Evolutionary conservation across 2,329 filamentous ascomycete species (phyloP).

Genomic region (Exophiala viscosa): DNA sequence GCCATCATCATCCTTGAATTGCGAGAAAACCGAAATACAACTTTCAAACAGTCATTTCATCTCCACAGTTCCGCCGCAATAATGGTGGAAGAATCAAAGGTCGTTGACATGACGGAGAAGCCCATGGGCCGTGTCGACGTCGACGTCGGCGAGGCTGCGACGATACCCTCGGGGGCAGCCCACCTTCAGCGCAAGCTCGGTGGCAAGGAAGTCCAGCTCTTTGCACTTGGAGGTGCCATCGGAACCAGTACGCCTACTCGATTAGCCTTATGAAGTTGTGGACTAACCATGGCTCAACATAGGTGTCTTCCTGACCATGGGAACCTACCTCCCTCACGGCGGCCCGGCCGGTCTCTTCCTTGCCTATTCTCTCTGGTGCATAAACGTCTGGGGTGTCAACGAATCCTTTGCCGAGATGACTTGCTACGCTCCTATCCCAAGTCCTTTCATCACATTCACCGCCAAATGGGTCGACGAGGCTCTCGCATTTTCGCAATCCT

Average conservation of each 20-base stretch:
- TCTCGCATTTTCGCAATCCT: slow-evolving; percentile 45
- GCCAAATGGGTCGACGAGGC: slow-evolving; percentile 44
- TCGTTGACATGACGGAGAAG: background rate
- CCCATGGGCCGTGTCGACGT: background rate
- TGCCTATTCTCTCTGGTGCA: slow-evolving; percentile 41
- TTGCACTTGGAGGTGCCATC: background rate
- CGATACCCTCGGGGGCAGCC: background rate
- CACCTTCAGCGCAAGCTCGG: background rate
- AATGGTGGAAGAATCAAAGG: background rate
- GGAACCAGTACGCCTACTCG: background rate
- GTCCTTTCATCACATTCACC: slow-evolving; percentile 48
- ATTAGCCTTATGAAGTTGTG: background rate
- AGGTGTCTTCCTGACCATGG: slow-evolving; percentile 19
- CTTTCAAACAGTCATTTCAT: too few species aligned
- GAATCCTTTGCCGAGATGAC: slow-evolving; percentile 49
- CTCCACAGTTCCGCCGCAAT: too few species aligned
- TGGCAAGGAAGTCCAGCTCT: background rate
- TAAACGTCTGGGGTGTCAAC: slow-evolving; percentile 43
- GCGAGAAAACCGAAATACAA: too few species aligned
- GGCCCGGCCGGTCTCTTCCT: slow-evolving; percentile 46
- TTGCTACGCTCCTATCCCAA: slow-evolving; percentile 45
- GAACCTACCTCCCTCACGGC: slow-evolving; percentile 39
- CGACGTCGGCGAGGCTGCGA: background rate
- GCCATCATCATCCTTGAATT: too few species aligned
- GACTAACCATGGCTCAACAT: background rate